A percentile compares a stretch with the other conserved stretches of the same genome.
Evolutionary conservation across 371 early-diverging fungal species (phyloP).

Genomic region (Capillidium heterosporum): DNA sequence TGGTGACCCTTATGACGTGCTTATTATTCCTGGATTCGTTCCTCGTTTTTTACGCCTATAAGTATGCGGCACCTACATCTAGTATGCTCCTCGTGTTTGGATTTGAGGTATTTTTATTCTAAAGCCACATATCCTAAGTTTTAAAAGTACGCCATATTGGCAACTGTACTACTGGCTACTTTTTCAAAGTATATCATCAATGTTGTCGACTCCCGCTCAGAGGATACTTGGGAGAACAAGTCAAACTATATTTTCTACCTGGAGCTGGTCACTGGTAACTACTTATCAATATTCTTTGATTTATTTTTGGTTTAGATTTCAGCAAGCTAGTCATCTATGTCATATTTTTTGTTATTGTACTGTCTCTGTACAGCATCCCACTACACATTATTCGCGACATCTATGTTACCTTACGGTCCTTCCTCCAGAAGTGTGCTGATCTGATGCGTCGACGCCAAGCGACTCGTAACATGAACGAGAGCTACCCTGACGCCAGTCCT

Average conservation of each 20-base stretch:
- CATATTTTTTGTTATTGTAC: conserved; percentile 67
- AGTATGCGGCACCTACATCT: conserved; percentile 32
- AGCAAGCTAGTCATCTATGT: conserved; percentile 71
- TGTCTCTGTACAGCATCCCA: conserved; percentile 65
- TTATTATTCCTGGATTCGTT: conserved; percentile 44
- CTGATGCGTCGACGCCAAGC: conserved; percentile 80
- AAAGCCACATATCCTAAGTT: background rate
- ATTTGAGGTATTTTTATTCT: conserved; percentile 54
- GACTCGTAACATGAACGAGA: conserved; percentile 83
- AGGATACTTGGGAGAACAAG: conserved; percentile 88
- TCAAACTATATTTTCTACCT: conserved; percentile 75
- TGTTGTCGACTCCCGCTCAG: conserved; percentile 56
- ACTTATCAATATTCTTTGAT: background rate
- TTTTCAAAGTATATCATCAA: conserved; percentile 70
- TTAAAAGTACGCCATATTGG: conserved; percentile 64
- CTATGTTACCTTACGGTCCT: conserved; percentile 79
- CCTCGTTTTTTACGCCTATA: conserved; percentile 46
- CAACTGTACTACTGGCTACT: conserved; percentile 45
- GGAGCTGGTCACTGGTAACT: conserved; percentile 54
- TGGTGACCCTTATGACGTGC: conserved; percentile 37
- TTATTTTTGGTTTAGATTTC: conserved; percentile 35
- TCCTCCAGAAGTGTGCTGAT: conserved; percentile 70
- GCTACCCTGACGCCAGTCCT: conserved; percentile 75
- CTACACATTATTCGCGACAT: conserved; percentile 90
- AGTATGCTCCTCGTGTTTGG: conserved; percentile 91